Percentiles rank a stretch among this genome's conserved stretches.
These are phyloP conservation scores for Astragalus glycyphyllos DNA, from an alignment of 306 rosid genomes.

Conservation along the genomic window DNA sequence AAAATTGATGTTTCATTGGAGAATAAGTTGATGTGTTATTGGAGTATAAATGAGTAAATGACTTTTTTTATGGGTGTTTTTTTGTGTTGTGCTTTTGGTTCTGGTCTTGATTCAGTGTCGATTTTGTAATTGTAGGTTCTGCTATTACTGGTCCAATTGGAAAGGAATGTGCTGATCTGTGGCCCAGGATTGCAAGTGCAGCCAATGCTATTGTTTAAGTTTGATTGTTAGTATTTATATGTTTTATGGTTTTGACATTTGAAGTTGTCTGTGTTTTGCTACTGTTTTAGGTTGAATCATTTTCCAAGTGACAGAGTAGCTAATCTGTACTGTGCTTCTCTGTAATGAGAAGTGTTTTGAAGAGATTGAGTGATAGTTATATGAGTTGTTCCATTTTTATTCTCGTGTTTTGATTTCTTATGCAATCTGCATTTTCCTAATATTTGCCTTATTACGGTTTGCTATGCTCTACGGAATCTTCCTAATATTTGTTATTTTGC, in stretches of 20 bases:
- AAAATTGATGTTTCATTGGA: no score
- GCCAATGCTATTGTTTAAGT: constrained; percentile 81
- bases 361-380: constrained; percentile 18
- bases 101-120: background rate
- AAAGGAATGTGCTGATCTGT: constrained; percentile 91
- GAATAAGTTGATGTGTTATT: background rate
- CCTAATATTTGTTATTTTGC: background rate
- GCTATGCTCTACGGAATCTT: no score
- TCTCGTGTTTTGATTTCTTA: background rate
- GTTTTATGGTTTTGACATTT: constrained; percentile 23
- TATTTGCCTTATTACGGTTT: no score
- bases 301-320: constrained; percentile 19
- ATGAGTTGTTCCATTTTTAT: background rate
- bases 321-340: constrained; percentile 1
- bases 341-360: constrained; percentile 14
- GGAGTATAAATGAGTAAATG: background rate
- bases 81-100: background rate
- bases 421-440: background rate
- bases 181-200: constrained; percentile 97
- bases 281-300: constrained; percentile 29
- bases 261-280: background rate
- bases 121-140: constrained; percentile 55
- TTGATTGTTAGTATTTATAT: background rate
- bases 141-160: constrained; percentile 93
- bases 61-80: background rate